Evolutionary conservation across 306 rosid genomes (phyloP).

Genomic region (Pterocarpus santalinus): DNA sequence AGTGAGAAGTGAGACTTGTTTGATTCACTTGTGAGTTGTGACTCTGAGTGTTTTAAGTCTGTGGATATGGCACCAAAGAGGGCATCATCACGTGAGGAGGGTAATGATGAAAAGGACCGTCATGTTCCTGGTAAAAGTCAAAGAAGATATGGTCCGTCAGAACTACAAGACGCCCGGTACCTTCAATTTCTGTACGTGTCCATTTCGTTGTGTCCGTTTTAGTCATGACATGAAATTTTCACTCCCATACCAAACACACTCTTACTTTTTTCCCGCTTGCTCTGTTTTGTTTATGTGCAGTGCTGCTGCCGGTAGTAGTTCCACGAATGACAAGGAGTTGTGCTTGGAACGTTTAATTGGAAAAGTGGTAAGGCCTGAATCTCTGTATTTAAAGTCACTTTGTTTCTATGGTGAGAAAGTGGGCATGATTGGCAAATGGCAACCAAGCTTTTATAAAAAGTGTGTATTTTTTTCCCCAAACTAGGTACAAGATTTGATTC

Average conservation of each 20-base stretch:
- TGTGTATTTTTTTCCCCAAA: neutral
- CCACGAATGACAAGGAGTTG: slow-evolving; percentile 12
- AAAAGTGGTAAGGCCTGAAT: slow-evolving; percentile 47
- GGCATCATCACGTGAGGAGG: neutral
- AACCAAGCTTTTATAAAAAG: neutral
- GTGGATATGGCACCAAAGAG: slow-evolving; percentile 54
- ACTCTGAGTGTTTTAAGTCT: neutral
- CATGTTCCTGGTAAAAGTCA: slow-evolving; percentile 31
- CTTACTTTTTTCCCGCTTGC: neutral
- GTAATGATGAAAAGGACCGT: neutral
- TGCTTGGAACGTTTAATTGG: slow-evolving; percentile 32
- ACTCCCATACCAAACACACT: too few species aligned
- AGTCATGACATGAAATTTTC: too few species aligned
- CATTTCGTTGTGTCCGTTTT: too few species aligned
- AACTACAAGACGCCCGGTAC: neutral
- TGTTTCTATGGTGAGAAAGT: too few species aligned
- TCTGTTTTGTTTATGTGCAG: slow-evolving; percentile 44
- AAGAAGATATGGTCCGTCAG: slow-evolving; percentile 8
- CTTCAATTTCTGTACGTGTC: neutral
- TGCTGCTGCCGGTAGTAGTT: neutral
- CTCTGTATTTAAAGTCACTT: neutral
- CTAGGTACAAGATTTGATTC: slow-evolving; percentile 54
- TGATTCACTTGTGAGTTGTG: neutral
- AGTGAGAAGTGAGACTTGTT: neutral
- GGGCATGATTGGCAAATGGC: neutral